Conservation (phyloP, 192 early-diverging fungal species). For the Lunasporangiospora selenospora region DNA sequence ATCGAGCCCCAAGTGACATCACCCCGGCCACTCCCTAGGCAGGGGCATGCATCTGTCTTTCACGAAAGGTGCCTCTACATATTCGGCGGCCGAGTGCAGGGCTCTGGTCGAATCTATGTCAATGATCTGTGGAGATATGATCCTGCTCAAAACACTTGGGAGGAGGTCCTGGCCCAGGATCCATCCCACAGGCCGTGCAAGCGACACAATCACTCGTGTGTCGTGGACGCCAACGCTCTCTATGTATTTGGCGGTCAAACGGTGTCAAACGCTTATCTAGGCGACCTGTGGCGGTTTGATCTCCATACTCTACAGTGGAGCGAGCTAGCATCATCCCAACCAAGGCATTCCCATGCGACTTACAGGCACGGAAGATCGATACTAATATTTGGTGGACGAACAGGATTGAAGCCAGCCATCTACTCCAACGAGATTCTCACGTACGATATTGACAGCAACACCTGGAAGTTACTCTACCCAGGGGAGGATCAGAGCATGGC, state of each 20-base stretch:
- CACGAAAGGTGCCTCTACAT: conserved; percentile 19
- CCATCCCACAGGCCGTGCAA: conserved; percentile 21
- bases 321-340: conserved; percentile 23
- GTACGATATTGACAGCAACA: conserved; percentile 22
- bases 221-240: conserved; percentile 14
- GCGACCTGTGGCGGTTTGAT: conserved; percentile 33
- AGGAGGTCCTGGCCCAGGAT: conserved; percentile 1
- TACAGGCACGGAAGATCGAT: conserved; percentile 17
- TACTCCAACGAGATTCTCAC: conserved; percentile 27
- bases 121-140: conserved; percentile 37
- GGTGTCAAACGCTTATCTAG: conserved; percentile 17
- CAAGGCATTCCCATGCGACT: conserved; percentile 27
- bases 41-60: conserved; percentile 25
- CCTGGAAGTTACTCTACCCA: conserved; percentile 3
- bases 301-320: conserved; percentile 29
- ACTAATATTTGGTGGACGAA: conserved; percentile 27
- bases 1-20: conserved; percentile 3
- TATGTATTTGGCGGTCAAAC: conserved; percentile 33
- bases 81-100: conserved; percentile 29
- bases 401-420: conserved; percentile 25
- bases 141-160: conserved; percentile 5
- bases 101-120: conserved; percentile 23
- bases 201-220: conserved; percentile 25
- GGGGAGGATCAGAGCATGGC: conserved; percentile 4
- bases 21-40: conserved; percentile 22